A percentile compares a stretch with the other conserved stretches of the same genome.
These are phyloP conservation scores for Arthrobotrys iridis DNA, from an alignment of 2,329 filamentous ascomycete species.

Conservation along the genomic window DNA sequence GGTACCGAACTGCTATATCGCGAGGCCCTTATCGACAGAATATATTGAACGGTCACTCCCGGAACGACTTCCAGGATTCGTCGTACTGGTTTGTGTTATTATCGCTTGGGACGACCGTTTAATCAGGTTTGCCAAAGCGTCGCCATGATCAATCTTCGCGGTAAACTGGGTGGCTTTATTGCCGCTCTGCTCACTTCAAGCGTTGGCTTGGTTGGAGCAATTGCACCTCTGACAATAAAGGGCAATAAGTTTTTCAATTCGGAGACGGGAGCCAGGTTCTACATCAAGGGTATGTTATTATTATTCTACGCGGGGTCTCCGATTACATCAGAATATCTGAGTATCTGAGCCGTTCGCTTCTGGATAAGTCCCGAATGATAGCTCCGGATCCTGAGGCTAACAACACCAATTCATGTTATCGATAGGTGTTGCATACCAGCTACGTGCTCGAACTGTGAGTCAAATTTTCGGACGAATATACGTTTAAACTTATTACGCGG, in stretches of 20 bases:
- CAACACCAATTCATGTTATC: conserved; percentile 3
- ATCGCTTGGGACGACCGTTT: no score
- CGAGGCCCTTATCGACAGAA: no score
- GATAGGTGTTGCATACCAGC: conserved; percentile 77
- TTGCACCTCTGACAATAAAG: conserved; percentile 42
- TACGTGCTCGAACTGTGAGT: conserved; percentile 58
- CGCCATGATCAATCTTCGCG: conserved; percentile 21
- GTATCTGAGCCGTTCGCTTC: no score
- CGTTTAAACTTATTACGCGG: no score
- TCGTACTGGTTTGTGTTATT: no score
- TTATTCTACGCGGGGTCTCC: no score
- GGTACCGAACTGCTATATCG: no score
- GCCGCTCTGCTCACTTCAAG: conserved; percentile 34
- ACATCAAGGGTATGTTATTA: conserved; percentile 75
- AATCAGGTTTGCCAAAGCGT: no score
- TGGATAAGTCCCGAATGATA: not conserved
- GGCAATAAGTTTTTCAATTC: conserved; percentile 77
- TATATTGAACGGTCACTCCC: no score
- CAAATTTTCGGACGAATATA: no score
- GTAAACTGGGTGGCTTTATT: conserved; percentile 13
- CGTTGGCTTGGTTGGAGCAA: conserved; percentile 15
- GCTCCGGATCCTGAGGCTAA: conserved; percentile 26
- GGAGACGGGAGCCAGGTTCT: conserved; percentile 81
- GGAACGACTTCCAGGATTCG: no score
- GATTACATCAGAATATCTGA: no score